Conservation (phyloP, 345 rosid species). For the Nephelium lappaceum region DNA sequence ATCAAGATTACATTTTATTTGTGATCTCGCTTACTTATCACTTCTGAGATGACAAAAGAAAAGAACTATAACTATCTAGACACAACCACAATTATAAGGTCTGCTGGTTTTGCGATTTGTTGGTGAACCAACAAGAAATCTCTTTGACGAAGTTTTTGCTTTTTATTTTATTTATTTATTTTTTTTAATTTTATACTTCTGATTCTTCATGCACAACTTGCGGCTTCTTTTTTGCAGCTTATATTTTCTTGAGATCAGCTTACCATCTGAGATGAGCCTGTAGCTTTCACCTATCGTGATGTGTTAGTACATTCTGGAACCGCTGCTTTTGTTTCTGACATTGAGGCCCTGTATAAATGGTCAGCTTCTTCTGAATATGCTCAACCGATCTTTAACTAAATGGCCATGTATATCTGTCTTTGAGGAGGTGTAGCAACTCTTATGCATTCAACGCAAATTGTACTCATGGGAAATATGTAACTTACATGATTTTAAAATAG, state of each 20-base stretch:
- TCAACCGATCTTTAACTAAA: background rate
- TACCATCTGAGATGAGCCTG: slow-evolving; percentile 72
- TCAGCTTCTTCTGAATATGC: background rate
- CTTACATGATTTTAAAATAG: background rate
- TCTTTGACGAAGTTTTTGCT: too few relatives aligned
- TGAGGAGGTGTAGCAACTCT: background rate
- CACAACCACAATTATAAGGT: too few relatives aligned
- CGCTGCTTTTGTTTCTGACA: background rate
- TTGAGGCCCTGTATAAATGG: background rate
- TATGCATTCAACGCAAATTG: slow-evolving; percentile 8
- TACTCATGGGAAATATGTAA: background rate
- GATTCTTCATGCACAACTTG: background rate
- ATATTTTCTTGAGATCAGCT: slow-evolving; percentile 80
- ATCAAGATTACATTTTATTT: too few relatives aligned
- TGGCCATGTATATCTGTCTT: background rate
- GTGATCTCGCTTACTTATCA: background rate
- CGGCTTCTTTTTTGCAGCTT: slow-evolving; percentile 56
- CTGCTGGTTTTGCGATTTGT: too few relatives aligned
- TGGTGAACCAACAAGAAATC: too few relatives aligned
- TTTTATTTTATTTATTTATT: background rate
- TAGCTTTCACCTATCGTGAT: slow-evolving; percentile 24
- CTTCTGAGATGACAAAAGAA: background rate
- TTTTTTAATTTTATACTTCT: background rate
- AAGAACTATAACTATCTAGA: background rate
- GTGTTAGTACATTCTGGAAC: slow-evolving; percentile 12